Evolutionary conservation across 2,329 filamentous ascomycete species (phyloP), one percentile per base, ranked within the genome.

Genomic region (Botrytis fragariae): DNA sequence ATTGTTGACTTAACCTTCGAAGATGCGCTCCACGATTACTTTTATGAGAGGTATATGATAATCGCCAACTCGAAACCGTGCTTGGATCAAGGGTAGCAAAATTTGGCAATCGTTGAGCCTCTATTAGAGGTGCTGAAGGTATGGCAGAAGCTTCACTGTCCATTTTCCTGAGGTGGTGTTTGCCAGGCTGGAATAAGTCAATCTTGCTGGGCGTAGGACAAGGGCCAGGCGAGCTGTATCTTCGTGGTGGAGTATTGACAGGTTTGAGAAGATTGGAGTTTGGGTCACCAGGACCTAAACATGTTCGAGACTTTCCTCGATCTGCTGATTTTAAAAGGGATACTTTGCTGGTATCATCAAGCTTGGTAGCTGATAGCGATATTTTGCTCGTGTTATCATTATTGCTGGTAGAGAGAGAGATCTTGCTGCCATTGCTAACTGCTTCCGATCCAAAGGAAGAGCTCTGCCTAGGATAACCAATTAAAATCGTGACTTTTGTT

Each of bases 21-120:
- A 80, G 75, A 59, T 77, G 71, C 1, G 77, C 74, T 12, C 77
- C 77, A 54, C 79, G 75, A 45, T 78, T 69, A 12, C 1, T 57
- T 42, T 57, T 77, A 0, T 76, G 71, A 8, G 75, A 72, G 32
- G 75, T 60, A 68, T 81, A 81, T 22, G 80, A 81, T 20, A 81
- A 70, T 63, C 80, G 74, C 80, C 80, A 81, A 29, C 78, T 77
- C 61, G 79, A 80, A 51, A 39, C 20, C 9, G 35, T 48, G 18
- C 74, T 70, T 76, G 37, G 61, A 10, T 71, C 54, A 42, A 73
- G 74, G 29, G 76, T 70, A 51, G 59, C 75, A 69, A 80, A 77
- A 74, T 77, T 80, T 60, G 79, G 74, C 48, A 79, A 68, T 25
- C 76, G 73, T 62, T 74, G 74, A 51, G 81, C 76, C 29, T 74